Evolutionary conservation across 2,329 filamentous ascomycete genomes (phyloP).

Genomic region (Cadophora gregata): DNA sequence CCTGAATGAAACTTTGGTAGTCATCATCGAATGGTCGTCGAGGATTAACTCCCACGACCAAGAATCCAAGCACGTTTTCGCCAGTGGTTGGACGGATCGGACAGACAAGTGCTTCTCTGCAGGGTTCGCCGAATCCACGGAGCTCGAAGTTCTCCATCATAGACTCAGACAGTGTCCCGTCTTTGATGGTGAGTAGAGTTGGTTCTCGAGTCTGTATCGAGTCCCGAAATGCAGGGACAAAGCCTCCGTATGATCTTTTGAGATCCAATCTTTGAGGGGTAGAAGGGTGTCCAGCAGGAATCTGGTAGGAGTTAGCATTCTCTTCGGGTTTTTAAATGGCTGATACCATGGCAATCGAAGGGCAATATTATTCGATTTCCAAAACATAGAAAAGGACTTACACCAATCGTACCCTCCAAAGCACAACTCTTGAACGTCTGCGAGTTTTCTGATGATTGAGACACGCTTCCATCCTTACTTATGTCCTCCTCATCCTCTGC

Average conservation of each 20-base stretch:
- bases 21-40: constrained; percentile 75
- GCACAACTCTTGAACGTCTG: constrained; percentile 65
- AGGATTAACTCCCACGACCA: constrained; percentile 74
- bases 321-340: neutral
- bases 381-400: neutral
- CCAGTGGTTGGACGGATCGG: constrained; percentile 71
- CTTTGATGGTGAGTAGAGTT: constrained; percentile 67
- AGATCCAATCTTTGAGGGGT: constrained; percentile 70
- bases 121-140: constrained; percentile 74
- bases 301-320: constrained; percentile 35
- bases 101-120: constrained; percentile 71
- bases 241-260: constrained; percentile 71
- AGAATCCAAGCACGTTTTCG: constrained; percentile 68
- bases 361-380: no score
- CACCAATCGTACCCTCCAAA: constrained; percentile 74
- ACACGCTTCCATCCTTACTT: constrained; percentile 63
- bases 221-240: constrained; percentile 77
- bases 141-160: constrained; percentile 72
- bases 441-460: constrained; percentile 62
- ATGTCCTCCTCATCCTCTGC: constrained; percentile 62
- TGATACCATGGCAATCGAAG: neutral
- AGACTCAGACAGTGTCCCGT: constrained; percentile 66
- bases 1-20: constrained; percentile 67
- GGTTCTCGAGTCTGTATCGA: constrained; percentile 72
- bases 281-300: constrained; percentile 66